Percentiles rank a stretch among this genome's conserved stretches.
These are phyloP conservation scores for Russula compacta DNA, from an alignment of 768 basidiomycete genomes.

Conservation along the genomic window DNA sequence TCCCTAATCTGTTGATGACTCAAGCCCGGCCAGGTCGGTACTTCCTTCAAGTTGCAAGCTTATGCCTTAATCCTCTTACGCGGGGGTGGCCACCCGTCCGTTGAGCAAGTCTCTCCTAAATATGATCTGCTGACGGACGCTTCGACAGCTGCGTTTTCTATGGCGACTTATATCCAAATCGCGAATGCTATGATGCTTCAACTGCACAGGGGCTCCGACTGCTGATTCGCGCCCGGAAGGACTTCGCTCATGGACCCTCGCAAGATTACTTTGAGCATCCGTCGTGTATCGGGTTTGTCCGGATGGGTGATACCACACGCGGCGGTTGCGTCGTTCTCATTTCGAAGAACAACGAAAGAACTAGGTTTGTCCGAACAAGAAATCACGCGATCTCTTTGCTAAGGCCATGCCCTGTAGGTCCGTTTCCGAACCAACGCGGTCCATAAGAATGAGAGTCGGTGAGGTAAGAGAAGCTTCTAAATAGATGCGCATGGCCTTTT, in stretches of 20 bases:
- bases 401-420: background rate
- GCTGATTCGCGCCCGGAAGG: conserved; percentile 54
- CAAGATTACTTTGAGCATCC: conserved; percentile 49
- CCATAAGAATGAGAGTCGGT: conserved; percentile 61
- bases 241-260: conserved; percentile 55
- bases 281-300: conserved; percentile 71
- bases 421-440: conserved; percentile 26
- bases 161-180: conserved; percentile 69
- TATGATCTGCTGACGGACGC: background rate
- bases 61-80: conserved; percentile 75
- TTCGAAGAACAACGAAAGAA: conserved; percentile 38
- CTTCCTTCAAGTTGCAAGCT: conserved; percentile 70
- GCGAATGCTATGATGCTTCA: conserved; percentile 51
- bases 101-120: conserved; percentile 6
- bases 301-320: conserved; percentile 46
- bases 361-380: conserved; percentile 10
- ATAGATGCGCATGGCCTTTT: conserved; percentile 29
- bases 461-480: conserved; percentile 35
- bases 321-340: conserved; percentile 63
- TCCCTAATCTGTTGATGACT: background rate
- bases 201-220: conserved; percentile 42
- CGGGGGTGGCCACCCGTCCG: conserved; percentile 64
- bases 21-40: conserved; percentile 41
- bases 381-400: background rate
- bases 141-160: conserved; percentile 71